phyloP scores from a whole-genome alignment of 208 protist species.

The Crithidia bombi region DNA sequence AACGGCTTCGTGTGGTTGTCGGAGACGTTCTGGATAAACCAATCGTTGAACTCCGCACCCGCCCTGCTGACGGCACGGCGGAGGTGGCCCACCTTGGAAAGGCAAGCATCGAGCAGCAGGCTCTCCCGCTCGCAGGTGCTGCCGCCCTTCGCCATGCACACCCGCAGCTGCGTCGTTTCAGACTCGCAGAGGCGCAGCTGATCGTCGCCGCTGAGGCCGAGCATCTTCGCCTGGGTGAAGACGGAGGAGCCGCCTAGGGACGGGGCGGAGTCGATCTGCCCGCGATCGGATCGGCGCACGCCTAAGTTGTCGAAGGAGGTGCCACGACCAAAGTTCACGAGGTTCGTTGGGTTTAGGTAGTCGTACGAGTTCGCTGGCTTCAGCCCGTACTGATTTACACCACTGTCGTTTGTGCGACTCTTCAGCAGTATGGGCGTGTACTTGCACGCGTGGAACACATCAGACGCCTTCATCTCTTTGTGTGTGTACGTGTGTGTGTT shows the following conservation, averaged over 20 bases:
- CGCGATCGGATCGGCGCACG: slow-evolving; percentile 75
- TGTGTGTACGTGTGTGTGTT: not conserved
- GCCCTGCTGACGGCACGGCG: slow-evolving; percentile 72
- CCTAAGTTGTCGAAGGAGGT: slow-evolving; percentile 88
- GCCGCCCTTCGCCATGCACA: slow-evolving; percentile 89
- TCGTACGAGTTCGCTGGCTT: slow-evolving; percentile 82
- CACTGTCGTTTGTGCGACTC: slow-evolving; percentile 65
- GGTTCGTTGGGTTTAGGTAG: slow-evolving; percentile 88
- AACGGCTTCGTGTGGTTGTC: slow-evolving; percentile 93
- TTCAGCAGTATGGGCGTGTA: slow-evolving; percentile 74
- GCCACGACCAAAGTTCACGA: slow-evolving; percentile 89
- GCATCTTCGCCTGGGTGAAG: slow-evolving; percentile 78
- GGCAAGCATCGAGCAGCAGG: slow-evolving; percentile 69
- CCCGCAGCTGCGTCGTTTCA: slow-evolving; percentile 85
- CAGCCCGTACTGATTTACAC: slow-evolving; percentile 90
- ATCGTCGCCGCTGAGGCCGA: slow-evolving; percentile 82
- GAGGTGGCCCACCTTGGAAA: slow-evolving; percentile 79
- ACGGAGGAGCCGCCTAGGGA: slow-evolving; percentile 81
- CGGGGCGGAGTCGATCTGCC: slow-evolving; percentile 83
- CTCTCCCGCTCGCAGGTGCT: slow-evolving; percentile 83
- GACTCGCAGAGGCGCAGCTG: slow-evolving; percentile 82
- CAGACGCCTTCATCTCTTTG: slow-evolving; percentile 64
- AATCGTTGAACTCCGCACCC: slow-evolving; percentile 85
- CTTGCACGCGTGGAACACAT: slow-evolving; percentile 70
- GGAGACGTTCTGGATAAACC: slow-evolving; percentile 90